Evolutionary conservation across 2,329 filamentous ascomycete species (phyloP).

Genomic region (Fusarium verticillioides): DNA sequence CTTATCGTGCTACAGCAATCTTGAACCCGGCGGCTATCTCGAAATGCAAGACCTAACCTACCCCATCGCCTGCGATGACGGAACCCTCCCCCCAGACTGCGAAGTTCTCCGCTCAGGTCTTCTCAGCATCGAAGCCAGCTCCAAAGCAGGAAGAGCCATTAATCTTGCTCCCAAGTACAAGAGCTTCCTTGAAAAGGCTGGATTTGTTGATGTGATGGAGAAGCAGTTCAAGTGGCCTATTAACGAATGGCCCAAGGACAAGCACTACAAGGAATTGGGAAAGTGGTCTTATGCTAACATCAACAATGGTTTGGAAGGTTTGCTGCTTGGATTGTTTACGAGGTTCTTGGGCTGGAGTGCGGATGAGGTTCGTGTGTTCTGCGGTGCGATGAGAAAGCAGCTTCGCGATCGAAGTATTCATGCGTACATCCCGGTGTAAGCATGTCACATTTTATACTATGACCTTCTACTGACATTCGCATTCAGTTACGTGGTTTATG

Average conservation of each 20-base stretch:
- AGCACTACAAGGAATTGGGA: constrained; percentile 20
- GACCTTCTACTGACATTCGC: fast-evolving
- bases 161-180: constrained; percentile 13
- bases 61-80: constrained; percentile 8
- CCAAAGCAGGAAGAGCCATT: background rate
- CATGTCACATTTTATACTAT: fast-evolving
- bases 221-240: constrained; percentile 20
- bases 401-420: constrained; percentile 13
- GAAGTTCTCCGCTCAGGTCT: background rate
- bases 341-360: constrained; percentile 12
- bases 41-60: constrained; percentile 20
- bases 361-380: constrained; percentile 19
- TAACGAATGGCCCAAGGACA: constrained; percentile 21
- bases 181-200: background rate
- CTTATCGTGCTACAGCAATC: background rate
- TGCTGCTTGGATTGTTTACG: constrained; percentile 11
- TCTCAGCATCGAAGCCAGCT: background rate
- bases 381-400: constrained; percentile 17
- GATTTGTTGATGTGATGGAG: background rate
- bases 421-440: constrained; percentile 29
- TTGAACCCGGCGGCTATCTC: background rate
- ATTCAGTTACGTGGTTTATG: background rate
- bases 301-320: constrained; percentile 6
- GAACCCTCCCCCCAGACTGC: background rate
- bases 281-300: constrained; percentile 24